Base-by-base conservation (phyloP, 306 rosid genomes). In the Malus domestica region DNA sequence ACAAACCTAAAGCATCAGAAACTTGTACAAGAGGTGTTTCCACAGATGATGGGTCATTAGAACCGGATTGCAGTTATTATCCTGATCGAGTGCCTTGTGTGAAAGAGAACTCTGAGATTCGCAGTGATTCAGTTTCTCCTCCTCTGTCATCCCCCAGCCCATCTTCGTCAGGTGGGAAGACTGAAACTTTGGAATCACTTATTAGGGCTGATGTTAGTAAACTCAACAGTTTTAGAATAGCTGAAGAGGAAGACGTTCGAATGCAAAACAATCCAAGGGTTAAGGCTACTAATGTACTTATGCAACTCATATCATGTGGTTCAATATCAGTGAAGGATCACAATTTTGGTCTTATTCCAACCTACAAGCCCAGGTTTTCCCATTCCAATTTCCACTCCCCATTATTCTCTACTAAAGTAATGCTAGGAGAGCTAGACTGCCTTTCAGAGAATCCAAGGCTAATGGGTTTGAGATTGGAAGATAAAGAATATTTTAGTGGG, bases 291-390 rank as follows among this genome's bases (percentile, higher is more conserved):
- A 88, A 85, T 84, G 78, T 90, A 75, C 81, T 94, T 72, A 86
- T 94, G 96, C 98, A 94, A 77, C 84, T 94, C 70, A 94, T 94
- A 78, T 91, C 98, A 0, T 94, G 98, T 16, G 98, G 98, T 46
- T 94, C 98, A 30, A 84, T 91, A 70, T 87, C 96, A 4, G 97
- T 94, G 75, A 94, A 91, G 83, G 93, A 87, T 79, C 93, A 88
- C 20, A 88, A 90, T 81, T 79, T 94, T 77, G 96, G 92, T 63
- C 86, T 94, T 27, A 80, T 90, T 86, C 97, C 97, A 45, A 83
- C 92, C 44, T 90, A 93, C 80, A 93, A 88, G 80, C 90, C 88
- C 29, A 68, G 85, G 78, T 87, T 85, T 87, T 82, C 91, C 29
- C 81, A 86, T 79, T 85, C 97, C 5, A 93, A 88, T 78, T 91